phyloP scores from a whole-genome alignment of 495 filamentous ascomycete species.

The Podospora comata region DNA sequence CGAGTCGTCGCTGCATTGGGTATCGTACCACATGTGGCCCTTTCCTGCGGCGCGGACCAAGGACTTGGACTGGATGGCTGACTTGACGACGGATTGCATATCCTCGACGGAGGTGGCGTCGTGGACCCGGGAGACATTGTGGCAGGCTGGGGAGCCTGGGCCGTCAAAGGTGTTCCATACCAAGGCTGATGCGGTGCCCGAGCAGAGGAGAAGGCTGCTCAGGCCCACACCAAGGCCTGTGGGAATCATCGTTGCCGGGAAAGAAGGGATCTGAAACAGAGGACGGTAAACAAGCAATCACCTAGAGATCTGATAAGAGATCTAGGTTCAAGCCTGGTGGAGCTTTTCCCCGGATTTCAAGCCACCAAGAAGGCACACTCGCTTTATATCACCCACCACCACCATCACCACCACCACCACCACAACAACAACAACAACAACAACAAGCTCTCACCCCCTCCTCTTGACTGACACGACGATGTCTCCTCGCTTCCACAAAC shows the following conservation, averaged over 20 bases:
- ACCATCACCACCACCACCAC: no score
- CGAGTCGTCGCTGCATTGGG: constrained; percentile 45
- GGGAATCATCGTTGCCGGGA: not conserved
- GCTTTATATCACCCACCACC: not conserved
- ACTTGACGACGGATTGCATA: constrained; percentile 41
- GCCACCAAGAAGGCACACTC: not conserved
- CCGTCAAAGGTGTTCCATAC: constrained; percentile 52
- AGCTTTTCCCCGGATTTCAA: not conserved
- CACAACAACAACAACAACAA: not conserved
- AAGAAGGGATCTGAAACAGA: not conserved
- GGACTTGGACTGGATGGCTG: constrained; percentile 30
- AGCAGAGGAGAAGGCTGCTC: constrained; percentile 15
- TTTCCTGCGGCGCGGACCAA: constrained; percentile 47
- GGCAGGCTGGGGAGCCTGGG: constrained; percentile 45
- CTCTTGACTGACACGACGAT: not conserved
- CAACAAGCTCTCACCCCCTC: not conserved
- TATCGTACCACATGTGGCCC: constrained; percentile 53
- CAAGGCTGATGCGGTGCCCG: constrained; percentile 25
- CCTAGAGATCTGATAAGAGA: not conserved
- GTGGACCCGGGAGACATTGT: constrained; percentile 42
- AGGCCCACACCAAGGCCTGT: not conserved
- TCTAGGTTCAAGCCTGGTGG: not conserved
- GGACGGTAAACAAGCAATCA: not conserved
- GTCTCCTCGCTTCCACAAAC: not conserved
- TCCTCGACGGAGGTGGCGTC: constrained; percentile 44